Evolutionary conservation across 768 basidiomycete genomes (phyloP), one percentile per base, ranked within the genome.

Genomic region (Lenzites betulinus): DNA sequence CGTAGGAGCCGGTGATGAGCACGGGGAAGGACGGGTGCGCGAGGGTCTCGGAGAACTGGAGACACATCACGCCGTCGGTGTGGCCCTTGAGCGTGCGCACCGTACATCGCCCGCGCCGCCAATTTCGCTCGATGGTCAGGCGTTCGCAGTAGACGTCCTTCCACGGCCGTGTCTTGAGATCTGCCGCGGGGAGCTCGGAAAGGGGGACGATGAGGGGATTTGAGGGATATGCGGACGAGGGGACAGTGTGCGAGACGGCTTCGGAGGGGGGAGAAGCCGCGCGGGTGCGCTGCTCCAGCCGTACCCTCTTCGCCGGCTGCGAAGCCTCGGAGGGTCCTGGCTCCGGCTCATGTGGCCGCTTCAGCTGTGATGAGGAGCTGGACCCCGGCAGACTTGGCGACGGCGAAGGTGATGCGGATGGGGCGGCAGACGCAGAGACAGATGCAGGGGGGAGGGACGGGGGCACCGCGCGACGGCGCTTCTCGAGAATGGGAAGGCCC

Each of bases 121-220:
- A 99, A 73, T 99, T 99, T 49, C 95, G 86, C 75, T 98, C 97
- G 44, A 99, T 85, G 20, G 89, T 87, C 73, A 98, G 86, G n/a
- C 97, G 89, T 73, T 99, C 97, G 70, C 91, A 93, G 74, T 98
- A 99, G 20, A 99, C 96, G 64, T 92, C 88, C 73, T 99, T 99
- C 97, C 97, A 99, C 0, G 96, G 97, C 44, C 95, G 86, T 16
- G 93, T 95, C 60, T 83, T 67, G 16, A 78, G 76, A 25, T 74
- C 50, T 1, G 58, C 44, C 15, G 59, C 35, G 7, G 64, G 54
- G 7, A 59, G 41, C 50, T 64, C 33, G 51, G 61, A 23, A 1
- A 51, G 41, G 41, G 60, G 62, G 36, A 71, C 64, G 33, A 66
- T 51, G 46, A 67, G 73, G 64, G 56, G 73, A 69, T 63, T 71